A percentile compares a stretch with the other conserved stretches of the same genome.
These are phyloP conservation scores for Colletotrichum destructivum DNA, from an alignment of 2,329 filamentous ascomycete species.

Conservation along the genomic window DNA sequence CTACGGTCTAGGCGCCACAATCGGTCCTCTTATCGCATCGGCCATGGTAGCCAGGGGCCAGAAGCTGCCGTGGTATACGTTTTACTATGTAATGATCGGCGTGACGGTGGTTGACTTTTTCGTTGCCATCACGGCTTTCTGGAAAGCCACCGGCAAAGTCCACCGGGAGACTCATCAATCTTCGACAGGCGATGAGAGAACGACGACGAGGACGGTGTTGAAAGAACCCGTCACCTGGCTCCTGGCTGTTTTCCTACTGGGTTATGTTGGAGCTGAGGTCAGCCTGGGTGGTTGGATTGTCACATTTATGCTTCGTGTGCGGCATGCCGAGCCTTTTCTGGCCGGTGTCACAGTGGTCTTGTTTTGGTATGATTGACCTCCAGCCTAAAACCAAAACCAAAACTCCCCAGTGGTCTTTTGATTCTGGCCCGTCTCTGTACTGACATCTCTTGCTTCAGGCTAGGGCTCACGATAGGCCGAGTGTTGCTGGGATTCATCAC, in stretches of 20 bases:
- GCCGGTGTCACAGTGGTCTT: slow-evolving; percentile 84
- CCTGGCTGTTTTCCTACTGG: slow-evolving; percentile 80
- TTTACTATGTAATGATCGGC: slow-evolving; percentile 82
- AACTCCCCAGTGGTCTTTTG: too few relatives aligned
- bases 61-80: slow-evolving; percentile 76
- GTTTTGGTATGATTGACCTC: slow-evolving; percentile 72
- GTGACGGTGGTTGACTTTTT: slow-evolving; percentile 70
- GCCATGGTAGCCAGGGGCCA: slow-evolving; percentile 76
- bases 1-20: slow-evolving; percentile 80
- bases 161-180: slow-evolving; percentile 63
- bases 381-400: too few relatives aligned
- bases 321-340: slow-evolving; percentile 77
- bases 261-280: slow-evolving; percentile 85
- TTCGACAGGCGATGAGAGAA: slow-evolving; percentile 56
- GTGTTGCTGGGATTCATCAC: slow-evolving; percentile 84
- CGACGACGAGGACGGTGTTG: slow-evolving; percentile 62
- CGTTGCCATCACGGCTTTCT: slow-evolving; percentile 71
- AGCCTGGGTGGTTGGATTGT: slow-evolving; percentile 84
- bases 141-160: slow-evolving; percentile 70
- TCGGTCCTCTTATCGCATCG: slow-evolving; percentile 80
- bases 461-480: slow-evolving; percentile 83
- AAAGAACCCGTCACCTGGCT: slow-evolving; percentile 76
- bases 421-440: background rate
- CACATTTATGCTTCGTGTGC: slow-evolving; percentile 87
- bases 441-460: slow-evolving; percentile 44